Percentiles rank a stretch among this genome's conserved stretches.
Conservation (phyloP, 106 monocot species). For the Phalaenopsis equestris region DNA sequence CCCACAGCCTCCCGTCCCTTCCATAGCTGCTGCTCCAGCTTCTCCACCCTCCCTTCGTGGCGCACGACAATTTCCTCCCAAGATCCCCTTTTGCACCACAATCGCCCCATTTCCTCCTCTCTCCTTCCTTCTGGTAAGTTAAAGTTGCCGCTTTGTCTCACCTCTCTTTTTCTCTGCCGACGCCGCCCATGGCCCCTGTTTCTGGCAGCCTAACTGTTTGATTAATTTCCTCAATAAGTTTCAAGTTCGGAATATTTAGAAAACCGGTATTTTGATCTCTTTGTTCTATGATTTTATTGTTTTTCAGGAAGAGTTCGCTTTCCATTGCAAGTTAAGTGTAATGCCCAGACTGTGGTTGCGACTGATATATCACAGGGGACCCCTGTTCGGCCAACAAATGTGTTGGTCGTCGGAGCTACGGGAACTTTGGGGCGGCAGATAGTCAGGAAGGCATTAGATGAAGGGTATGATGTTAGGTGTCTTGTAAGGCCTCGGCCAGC, state of each 20-base stretch:
- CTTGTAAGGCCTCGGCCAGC: constrained; percentile 94
- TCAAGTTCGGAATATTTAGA: background rate
- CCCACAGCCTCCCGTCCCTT: constrained; percentile 6
- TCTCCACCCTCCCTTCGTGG: constrained; percentile 18
- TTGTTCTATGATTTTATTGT: background rate
- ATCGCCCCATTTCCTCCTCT: background rate
- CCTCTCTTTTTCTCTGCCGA: background rate
- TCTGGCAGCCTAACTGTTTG: background rate
- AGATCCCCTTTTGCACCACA: background rate
- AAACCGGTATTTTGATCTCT: background rate
- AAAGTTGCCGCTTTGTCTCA: background rate
- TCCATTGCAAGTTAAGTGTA: constrained; percentile 36
- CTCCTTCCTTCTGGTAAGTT: constrained; percentile 17
- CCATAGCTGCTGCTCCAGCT: background rate
- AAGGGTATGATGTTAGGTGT: constrained; percentile 97
- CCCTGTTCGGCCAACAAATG: constrained; percentile 83
- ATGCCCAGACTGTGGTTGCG: constrained; percentile 48
- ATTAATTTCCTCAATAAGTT: too few relatives aligned
- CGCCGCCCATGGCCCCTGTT: background rate
- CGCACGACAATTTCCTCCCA: background rate
- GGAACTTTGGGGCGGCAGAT: constrained; percentile 92
- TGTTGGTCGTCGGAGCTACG: constrained; percentile 87
- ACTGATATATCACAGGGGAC: constrained; percentile 79
- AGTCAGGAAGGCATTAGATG: constrained; percentile 79
- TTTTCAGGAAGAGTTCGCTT: constrained; percentile 31